Evolutionary conservation across 768 basidiomycete genomes (phyloP), one percentile per base, ranked within the genome.

Genomic region (Leucogyrophana mollusca): DNA sequence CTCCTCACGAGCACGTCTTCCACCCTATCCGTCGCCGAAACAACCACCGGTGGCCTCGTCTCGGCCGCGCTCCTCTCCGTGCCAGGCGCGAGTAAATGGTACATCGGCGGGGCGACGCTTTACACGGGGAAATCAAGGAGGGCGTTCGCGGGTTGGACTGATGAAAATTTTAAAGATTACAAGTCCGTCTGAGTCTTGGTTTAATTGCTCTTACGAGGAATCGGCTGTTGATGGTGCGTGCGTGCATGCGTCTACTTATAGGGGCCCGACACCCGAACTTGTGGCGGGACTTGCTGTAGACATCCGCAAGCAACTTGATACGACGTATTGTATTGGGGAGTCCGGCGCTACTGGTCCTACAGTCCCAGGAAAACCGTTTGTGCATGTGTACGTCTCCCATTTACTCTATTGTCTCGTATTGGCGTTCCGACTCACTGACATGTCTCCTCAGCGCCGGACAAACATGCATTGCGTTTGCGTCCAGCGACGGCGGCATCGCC

Each of bases 271-370:
- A 6, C 22, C 52, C 1, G 49, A 57, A 30, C 25, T 58, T 34
- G 56, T 58, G 22, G 18, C 46, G 9, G 49, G 44, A 7, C 43
- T 58, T n/a, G 56, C 56, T 17, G 35, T 11, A n/a, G 43, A 48
- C 35, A 45, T 57, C 21, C 23, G 47, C 21, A 42, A 51, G 27
- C 35, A 49, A 38, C 45, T 58, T 11, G 46, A 30, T 7, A 43
- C 47, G 20, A 57, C 56, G 4, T 57, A 50, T 42, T 49, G 52
- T 7, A 27, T 57, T 13, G 48, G 56, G 20, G 56, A 57, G 39
- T 58, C 52, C 11, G 56, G 56, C 16, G 50, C 45, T 10, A 47
- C 56, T 10, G 56, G 56, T 17, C 56, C 56, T 13, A 57, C 53
- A 3, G 49, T 54, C 6, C 44, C 34, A 6, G 38, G 43, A 9